These are phyloP conservation scores for Corymbia citriodora DNA, from an alignment of 441 rosid genomes.

Conservation along the genomic window DNA sequence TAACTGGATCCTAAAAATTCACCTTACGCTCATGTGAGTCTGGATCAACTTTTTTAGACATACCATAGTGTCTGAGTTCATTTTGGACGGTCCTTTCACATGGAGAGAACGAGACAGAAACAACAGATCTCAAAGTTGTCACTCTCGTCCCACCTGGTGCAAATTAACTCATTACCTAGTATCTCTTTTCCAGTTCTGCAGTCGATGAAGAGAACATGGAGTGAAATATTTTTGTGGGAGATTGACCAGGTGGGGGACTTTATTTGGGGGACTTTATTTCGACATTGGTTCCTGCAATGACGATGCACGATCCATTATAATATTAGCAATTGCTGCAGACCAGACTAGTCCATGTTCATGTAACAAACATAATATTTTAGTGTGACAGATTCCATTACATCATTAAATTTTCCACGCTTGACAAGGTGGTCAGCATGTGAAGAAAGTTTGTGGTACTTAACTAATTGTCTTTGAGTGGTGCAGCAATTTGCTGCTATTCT, in stretches of 20 bases:
- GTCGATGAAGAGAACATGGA: neutral
- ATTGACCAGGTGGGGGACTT: neutral
- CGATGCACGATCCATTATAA: neutral
- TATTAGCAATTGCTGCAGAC: neutral
- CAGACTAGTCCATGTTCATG: neutral
- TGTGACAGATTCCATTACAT: neutral
- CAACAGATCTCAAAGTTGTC: neutral
- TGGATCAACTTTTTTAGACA: neutral
- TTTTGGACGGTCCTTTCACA: neutral
- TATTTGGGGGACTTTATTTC: neutral
- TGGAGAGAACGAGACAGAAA: neutral
- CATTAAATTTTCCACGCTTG: neutral
- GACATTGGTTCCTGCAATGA: neutral
- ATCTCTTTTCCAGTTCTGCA: neutral
- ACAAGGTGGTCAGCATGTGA: neutral
- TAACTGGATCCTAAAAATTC: neutral
- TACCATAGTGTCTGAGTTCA: neutral
- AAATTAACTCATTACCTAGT: neutral
- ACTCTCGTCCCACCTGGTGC: neutral
- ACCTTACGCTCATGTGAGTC: neutral
- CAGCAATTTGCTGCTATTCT: neutral
- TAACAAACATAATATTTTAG: neutral
- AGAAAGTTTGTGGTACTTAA: neutral
- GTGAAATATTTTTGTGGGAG: neutral
- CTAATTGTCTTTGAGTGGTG: neutral